Percentiles rank a stretch among this genome's conserved stretches.
Evolutionary conservation across 2,329 filamentous ascomycete genomes (phyloP).

Genomic region (Scedosporium aurantiacum): DNA sequence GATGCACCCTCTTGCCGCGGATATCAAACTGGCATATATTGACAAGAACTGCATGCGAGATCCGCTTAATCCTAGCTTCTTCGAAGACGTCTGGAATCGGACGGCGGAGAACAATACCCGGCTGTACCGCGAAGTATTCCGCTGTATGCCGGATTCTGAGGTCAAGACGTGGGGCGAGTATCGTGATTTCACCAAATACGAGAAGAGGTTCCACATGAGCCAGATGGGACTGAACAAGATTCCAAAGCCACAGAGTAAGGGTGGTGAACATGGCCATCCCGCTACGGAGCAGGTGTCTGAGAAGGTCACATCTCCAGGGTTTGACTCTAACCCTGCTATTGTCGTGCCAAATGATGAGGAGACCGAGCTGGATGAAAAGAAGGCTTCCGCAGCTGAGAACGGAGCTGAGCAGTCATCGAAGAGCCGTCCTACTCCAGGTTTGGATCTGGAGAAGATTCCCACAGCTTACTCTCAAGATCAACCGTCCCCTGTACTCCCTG

Average conservation of each 20-base stretch:
- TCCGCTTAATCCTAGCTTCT: constrained; percentile 71
- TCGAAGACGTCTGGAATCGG: constrained; percentile 76
- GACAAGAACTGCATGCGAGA: constrained; percentile 92
- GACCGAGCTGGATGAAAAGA: constrained; percentile 29
- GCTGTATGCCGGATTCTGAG: constrained; percentile 93
- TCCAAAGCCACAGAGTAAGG: constrained; percentile 8
- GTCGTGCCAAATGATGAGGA: constrained; percentile 20
- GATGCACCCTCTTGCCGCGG: constrained; percentile 46
- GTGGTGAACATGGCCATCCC: background rate
- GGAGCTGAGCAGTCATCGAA: constrained; percentile 1
- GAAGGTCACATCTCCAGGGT: constrained; percentile 10
- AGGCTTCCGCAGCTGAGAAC: constrained; percentile 12
- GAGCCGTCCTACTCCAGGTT: background rate
- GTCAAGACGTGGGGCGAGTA: constrained; percentile 92
- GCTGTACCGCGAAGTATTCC: constrained; percentile 85
- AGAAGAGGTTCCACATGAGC: constrained; percentile 61
- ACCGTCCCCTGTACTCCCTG: constrained; percentile 29
- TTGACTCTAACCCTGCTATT: constrained; percentile 21
- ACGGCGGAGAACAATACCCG: constrained; percentile 92
- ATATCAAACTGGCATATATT: constrained; percentile 63
- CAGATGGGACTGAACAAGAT: constrained; percentile 44
- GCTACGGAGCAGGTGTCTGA: constrained; percentile 20
- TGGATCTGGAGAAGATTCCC: constrained; percentile 16
- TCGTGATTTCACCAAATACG: constrained; percentile 69
- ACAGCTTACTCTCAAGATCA: constrained; percentile 20